Conservation (phyloP, 1,284 basidiomycete genomes). For the Tremellales sp. region DNA sequence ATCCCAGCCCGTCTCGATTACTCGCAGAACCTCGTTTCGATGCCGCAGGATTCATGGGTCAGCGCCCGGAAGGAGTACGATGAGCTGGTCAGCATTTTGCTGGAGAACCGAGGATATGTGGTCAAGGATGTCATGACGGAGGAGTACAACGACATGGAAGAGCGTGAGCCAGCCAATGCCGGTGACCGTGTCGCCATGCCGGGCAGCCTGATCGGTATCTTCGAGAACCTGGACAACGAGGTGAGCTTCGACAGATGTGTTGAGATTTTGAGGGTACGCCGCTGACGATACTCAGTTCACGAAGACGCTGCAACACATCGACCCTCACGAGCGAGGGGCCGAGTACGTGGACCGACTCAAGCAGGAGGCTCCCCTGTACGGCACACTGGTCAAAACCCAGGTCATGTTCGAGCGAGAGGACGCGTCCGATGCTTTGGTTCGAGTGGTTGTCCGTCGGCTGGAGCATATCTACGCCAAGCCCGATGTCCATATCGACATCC, state of each 20-base stretch:
- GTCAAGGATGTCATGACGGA: conserved; percentile 70
- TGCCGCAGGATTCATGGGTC: conserved; percentile 91
- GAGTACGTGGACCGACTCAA: conserved; percentile 96
- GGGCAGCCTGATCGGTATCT: conserved; percentile 87
- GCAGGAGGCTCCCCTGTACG: conserved; percentile 92
- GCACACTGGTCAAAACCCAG: conserved; percentile 87
- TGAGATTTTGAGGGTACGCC: not conserved
- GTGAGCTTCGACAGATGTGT: conserved; percentile 26
- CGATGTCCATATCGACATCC: conserved; percentile 84
- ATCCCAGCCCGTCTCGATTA: conserved; percentile 97
- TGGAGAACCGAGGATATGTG: conserved; percentile 64
- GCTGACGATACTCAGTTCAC: conserved; percentile 63
- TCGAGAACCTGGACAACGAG: conserved; percentile 96
- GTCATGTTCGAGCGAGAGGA: conserved; percentile 79
- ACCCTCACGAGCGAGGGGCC: conserved; percentile 80
- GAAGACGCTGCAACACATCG: conserved; percentile 94
- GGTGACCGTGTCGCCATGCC: conserved; percentile 56
- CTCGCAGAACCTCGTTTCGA: conserved; percentile 57
- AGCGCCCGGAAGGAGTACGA: conserved; percentile 84
- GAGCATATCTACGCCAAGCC: conserved; percentile 99
- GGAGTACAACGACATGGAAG: conserved; percentile 88
- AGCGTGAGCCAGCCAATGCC: conserved; percentile 65
- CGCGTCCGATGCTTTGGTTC: conserved; percentile 71
- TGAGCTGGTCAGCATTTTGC: conserved; percentile 73
- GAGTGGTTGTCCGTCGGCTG: conserved; percentile 89